Evolutionary conservation across 169 alveolate species (phyloP), one percentile per base, ranked within the genome.

Genomic region (Cryptosporidium ryanae): DNA sequence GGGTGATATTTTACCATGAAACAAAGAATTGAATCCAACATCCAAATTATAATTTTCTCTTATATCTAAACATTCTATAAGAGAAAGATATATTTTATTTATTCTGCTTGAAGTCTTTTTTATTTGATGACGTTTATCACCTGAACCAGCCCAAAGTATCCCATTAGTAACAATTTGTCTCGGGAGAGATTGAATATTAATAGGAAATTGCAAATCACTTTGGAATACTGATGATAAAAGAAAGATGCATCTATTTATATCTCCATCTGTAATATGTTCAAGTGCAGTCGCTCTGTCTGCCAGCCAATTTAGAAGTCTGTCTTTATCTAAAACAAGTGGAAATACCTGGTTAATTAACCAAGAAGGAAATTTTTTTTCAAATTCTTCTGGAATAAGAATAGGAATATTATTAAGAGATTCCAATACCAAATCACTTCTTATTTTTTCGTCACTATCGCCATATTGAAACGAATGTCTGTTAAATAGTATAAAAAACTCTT

Each of bases 101-200:
- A 76, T 76, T 46, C 43, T 55, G 38, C 59, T 59, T 38, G 76
- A 59, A 23, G 64, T 2, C 63, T 61, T 55, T 44, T 59, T 23
- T 57, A 76, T 59, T 43, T 29, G 18, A 27, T 76, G 12, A n/a
- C 71, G 70, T 55, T 48, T 76, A 61, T 76, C 64, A 43, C 87
- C 87, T 43, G 76, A 76, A 2, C 87, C 87, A 34, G 87, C 87
- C 87, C 87, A 76, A 59, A 76, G 48, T 32, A 76, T 76, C 4
- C 87, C 87, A 76, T 76, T 76, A 7, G 55, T 38, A 21, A 76
- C 87, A 57, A 76, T 61, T 76, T 59, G 87, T 76, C 54, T 76
- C 15, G 87, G 87, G 2, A 76, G 64, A 17, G 48, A 17, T 7
- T 25, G 76, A 44, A 38, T 55, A 29, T 76, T 55, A 1, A 27